Evolutionary conservation across 257 asterid genomes (phyloP).

Genomic region (Echium plantagineum): DNA sequence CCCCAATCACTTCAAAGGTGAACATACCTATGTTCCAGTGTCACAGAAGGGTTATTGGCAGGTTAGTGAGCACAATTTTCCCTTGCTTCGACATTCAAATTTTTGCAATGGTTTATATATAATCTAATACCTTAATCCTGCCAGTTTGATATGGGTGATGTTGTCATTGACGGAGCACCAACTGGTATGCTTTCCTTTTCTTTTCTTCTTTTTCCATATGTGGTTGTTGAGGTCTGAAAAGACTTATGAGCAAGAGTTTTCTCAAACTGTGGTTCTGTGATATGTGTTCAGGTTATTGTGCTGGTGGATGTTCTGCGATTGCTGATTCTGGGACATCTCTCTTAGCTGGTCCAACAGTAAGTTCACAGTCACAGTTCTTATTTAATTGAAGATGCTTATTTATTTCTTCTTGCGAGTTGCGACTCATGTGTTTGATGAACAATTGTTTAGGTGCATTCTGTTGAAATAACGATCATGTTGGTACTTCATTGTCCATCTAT

Average conservation of each 20-base stretch:
- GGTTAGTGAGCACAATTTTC: constrained; percentile 21
- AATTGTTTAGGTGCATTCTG: not conserved
- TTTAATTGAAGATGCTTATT: no score
- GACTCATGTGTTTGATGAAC: not conserved
- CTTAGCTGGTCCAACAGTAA: constrained; percentile 89
- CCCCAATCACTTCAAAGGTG: constrained; percentile 65
- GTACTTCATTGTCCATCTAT: no score
- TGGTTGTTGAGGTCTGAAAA: constrained; percentile 5
- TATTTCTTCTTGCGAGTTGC: not conserved
- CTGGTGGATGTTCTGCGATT: constrained; percentile 78
- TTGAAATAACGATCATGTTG: no score
- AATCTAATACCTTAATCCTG: no score
- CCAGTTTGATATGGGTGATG: constrained; percentile 85
- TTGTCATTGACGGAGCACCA: constrained; percentile 56
- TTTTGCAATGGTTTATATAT: no score
- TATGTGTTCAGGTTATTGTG: constrained; percentile 46
- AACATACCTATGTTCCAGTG: constrained; percentile 71
- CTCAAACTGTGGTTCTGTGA: constrained; percentile 10
- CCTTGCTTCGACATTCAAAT: not conserved
- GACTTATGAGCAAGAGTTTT: not conserved
- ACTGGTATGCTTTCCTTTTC: constrained; percentile 39
- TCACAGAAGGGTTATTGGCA: constrained; percentile 92
- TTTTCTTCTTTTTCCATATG: constrained; percentile 6
- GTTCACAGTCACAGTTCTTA: constrained; percentile 10
- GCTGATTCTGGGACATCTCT: constrained; percentile 94